Base-by-base conservation (phyloP, 345 rosid genomes). In the Bretschneidera sinensis region DNA sequence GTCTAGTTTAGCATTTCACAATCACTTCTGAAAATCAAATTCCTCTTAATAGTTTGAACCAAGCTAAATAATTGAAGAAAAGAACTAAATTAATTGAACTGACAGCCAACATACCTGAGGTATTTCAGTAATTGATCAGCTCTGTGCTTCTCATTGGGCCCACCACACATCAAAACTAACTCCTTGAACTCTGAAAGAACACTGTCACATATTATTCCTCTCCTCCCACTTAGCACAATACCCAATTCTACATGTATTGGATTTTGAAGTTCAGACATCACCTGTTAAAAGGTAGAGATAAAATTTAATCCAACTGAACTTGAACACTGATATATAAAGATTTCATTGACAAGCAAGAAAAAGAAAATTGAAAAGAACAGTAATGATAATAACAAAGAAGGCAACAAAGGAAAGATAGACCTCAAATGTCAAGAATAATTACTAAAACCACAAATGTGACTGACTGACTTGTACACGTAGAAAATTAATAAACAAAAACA, bases 121-220 rank as follows among this genome's bases (percentile, higher is more conserved):
- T 57, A 51, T 56, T 75, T 78, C 68, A 86, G 72, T 63, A 90
- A 61, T 60, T 71, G 77, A 60, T 79, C 79, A 39, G 95, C 85
- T 83, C 99, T 81, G 43, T 6, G 39, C 68, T 83, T 84, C 78
- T 94, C 99, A 28, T 76, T 83, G n/a, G 81, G 70, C 61, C 96
- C 96, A 72, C 79, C 94, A 65, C 83, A 88, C 83, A 86, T 73
- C n/a, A 64, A 70, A 17, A 85, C 74, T 66, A 88, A 70, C 63
- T 84, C 86, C 71, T 78, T 76, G 70, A 88, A 86, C 84, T 86
- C 89, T 51, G 74, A 65, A 35, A 72, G 65, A 59, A 81, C 94
- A 62, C 82, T 78, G 70, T 68, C 67, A 60, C 94, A 85, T 66
- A 82, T 67, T 48, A 85, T 73, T 63, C 90, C 95, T 70, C 74